phyloP scores from a whole-genome alignment of 129 eudicot genomes.

The Escallonia herrerae region DNA sequence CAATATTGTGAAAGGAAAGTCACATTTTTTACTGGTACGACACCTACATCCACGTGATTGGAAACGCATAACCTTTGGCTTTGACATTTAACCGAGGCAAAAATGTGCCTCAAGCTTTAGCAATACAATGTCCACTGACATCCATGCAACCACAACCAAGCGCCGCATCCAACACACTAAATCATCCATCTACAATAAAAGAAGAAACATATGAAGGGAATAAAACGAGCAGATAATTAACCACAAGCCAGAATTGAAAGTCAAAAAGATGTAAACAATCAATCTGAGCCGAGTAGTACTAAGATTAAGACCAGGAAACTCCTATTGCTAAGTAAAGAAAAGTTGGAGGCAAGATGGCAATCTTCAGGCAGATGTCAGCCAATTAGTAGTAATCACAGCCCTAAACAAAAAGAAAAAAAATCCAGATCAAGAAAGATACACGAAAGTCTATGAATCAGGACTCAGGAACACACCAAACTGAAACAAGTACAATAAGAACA shows the following conservation, averaged over 20 bases:
- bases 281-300: neutral
- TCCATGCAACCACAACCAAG: constrained; percentile 35
- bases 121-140: constrained; percentile 21
- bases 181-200: constrained; percentile 93
- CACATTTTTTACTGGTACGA: no score
- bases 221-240: neutral
- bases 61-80: neutral
- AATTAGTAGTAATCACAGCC: constrained; percentile 49
- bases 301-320: neutral
- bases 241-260: neutral
- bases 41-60: no score
- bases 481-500: no score
- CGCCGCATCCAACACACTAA: constrained; percentile 31
- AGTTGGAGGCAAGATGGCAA: constrained; percentile 18
- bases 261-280: neutral
- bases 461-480: no score
- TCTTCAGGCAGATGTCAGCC: constrained; percentile 47
- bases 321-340: neutral
- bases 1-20: no score
- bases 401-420: constrained; percentile 53
- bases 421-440: constrained; percentile 31
- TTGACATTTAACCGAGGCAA: neutral
- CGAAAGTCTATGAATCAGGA: neutral
- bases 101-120: constrained; percentile 9
- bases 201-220: neutral